These are phyloP conservation scores for Wickerhamomyces bovis DNA, from an alignment of 805 yeast genomes.

Conservation along the genomic window DNA sequence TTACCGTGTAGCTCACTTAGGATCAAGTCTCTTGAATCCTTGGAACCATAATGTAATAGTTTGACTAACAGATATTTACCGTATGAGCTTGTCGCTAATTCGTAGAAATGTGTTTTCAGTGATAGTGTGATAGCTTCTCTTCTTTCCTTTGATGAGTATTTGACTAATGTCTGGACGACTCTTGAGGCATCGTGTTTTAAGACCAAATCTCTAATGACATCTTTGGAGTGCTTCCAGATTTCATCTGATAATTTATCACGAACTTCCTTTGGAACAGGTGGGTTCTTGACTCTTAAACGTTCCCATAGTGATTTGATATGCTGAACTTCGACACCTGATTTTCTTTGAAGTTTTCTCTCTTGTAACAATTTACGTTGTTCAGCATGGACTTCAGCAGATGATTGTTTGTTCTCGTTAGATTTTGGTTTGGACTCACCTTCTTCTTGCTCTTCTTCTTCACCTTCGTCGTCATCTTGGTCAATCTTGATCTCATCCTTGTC, in stretches of 20 bases:
- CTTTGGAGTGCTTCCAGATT: slow-evolving; percentile 77
- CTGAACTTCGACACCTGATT: slow-evolving; percentile 81
- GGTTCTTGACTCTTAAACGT: slow-evolving; percentile 76
- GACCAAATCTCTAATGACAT: slow-evolving; percentile 75
- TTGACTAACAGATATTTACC: slow-evolving; percentile 90
- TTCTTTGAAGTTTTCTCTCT: slow-evolving; percentile 83
- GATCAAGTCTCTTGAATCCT: slow-evolving; percentile 67
- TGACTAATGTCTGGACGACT: slow-evolving; percentile 89
- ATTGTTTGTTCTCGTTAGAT: slow-evolving; percentile 32
- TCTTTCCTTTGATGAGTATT: slow-evolving; percentile 75
- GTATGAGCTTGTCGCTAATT: slow-evolving; percentile 84
- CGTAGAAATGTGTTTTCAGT: slow-evolving; percentile 70
- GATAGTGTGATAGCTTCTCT: slow-evolving; percentile 63
- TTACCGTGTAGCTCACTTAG: slow-evolving; percentile 86
- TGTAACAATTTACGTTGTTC: slow-evolving; percentile 74
- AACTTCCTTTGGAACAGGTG: slow-evolving; percentile 68
- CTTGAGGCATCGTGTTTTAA: slow-evolving; percentile 95
- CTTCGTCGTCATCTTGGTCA: slow-evolving; percentile 24
- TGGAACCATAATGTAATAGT: slow-evolving; percentile 86
- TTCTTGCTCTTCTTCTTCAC: slow-evolving; percentile 23
- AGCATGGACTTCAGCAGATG: slow-evolving; percentile 64
- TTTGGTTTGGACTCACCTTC: slow-evolving; percentile 25
- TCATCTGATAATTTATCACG: slow-evolving; percentile 77
- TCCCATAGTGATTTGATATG: slow-evolving; percentile 89
- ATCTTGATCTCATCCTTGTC: slow-evolving; percentile 22